Percentiles rank a stretch among this genome's conserved stretches.
These are phyloP conservation scores for Rhizopus sp. DNA, from an alignment of 371 early-diverging fungal genomes.

Conservation along the genomic window DNA sequence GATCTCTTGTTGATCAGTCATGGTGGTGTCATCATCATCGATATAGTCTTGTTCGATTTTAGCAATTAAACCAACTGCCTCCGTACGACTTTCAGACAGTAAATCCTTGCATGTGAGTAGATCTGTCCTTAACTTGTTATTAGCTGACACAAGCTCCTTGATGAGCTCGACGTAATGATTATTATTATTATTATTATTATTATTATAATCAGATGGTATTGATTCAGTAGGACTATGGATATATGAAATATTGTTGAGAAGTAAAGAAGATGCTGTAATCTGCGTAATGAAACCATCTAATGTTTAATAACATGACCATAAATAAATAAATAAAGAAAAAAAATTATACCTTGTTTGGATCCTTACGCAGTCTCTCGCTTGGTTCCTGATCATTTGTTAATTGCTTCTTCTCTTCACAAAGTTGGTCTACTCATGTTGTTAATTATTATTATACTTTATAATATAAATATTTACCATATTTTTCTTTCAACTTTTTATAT, in stretches of 20 bases:
- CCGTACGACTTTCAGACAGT: constrained; percentile 28
- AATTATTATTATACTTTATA: constrained; percentile 2
- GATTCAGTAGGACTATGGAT: constrained; percentile 1
- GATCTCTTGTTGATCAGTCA: constrained; percentile 14
- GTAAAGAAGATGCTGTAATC: constrained; percentile 27
- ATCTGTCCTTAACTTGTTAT: constrained; percentile 45
- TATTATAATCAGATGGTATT: constrained; percentile 11
- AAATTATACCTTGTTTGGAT: constrained; percentile 39
- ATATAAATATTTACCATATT: constrained; percentile 31
- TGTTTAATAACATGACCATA: not conserved
- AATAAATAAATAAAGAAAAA: not conserved
- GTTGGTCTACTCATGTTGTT: not conserved
- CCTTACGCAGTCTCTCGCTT: constrained; percentile 44
- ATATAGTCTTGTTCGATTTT: not conserved
- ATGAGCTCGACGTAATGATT: constrained; percentile 35
- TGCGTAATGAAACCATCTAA: constrained; percentile 7
- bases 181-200: constrained; percentile 18
- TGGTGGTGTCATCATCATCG: constrained; percentile 7
- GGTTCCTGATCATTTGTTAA: constrained; percentile 33
- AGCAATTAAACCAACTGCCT: not conserved
- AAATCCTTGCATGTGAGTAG: constrained; percentile 39
- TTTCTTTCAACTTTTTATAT: constrained; percentile 41
- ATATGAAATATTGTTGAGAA: not conserved
- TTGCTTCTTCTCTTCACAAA: constrained; percentile 28
- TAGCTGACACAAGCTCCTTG: constrained; percentile 48